Evolutionary conservation across 495 filamentous ascomycete genomes (phyloP), one percentile per base, ranked within the genome.

Genomic region (Recurvomyces mirabilis): DNA sequence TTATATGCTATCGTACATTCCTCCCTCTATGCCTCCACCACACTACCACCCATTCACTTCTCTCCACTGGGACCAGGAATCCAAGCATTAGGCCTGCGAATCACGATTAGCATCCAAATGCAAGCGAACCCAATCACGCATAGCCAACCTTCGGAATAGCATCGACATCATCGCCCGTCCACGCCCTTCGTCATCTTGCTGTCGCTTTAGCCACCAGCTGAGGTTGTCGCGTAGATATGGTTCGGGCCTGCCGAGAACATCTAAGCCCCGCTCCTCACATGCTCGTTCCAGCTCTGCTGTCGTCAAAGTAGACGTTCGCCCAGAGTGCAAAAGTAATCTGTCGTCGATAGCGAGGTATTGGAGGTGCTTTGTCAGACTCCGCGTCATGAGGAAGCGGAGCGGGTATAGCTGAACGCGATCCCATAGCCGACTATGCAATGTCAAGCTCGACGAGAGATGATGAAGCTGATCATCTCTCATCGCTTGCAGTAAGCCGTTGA

Each of bases 301-400:
- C 38, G 60, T 63, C 61, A 87, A 61, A 13, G 58, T 64, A 29
- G 54, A 37, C 15, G 29, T 13, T 5, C n/a, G 24, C 6, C 73
- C 74, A 51, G 66, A 61, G 19, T 55, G 57, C 9, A 43, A 5
- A 38, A 83, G 75, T 56, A 81, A 59, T 22, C 28, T 36, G 64
- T 84, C 79, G 66, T 83, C 80, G 39, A 68, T 43, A 9, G 57
- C 60, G 54, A 83, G 46, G 54, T 80, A 80, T 36, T 67, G 57
- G 25, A 72, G 47, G 53, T 67, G 58, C 43, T 58, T 58, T 26
- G 40, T 42, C 38, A 81, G 50, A 1, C 65, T 60, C 38, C 62
- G 54, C 18, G 66, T 57, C 51, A 74, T 51, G 7, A 68, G 38
- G 20, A 33, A 53, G 7, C 50, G 47, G 14, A 67, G 59, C n/a